Evolutionary conservation across 495 filamentous ascomycete species (phyloP).

Genomic region (Penicillium psychrofluorescens): DNA sequence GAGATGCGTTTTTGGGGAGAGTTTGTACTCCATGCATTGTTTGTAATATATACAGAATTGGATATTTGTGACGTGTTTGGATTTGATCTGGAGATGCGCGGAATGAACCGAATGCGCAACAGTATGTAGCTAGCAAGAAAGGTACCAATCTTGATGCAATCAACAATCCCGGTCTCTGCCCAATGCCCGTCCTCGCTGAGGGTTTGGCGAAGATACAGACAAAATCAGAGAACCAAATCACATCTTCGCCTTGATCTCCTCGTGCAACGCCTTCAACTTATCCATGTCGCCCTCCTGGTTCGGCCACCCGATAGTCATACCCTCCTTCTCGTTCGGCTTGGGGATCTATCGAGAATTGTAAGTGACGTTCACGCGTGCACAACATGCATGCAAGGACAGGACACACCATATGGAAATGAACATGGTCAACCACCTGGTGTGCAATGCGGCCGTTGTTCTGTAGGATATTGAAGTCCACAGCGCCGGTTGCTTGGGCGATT

Average conservation of each 20-base stretch:
- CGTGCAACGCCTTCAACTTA: conserved; percentile 67
- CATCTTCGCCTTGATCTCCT: conserved; percentile 86
- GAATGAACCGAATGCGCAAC: too few species aligned
- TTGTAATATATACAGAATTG: background rate
- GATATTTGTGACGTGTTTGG: background rate
- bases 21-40: background rate
- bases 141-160: too few species aligned
- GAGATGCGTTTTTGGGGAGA: background rate
- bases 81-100: too few species aligned
- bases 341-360: conserved; percentile 58
- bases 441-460: conserved; percentile 94
- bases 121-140: too few species aligned
- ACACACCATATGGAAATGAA: conserved; percentile 88
- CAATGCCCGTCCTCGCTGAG: too few species aligned
- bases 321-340: conserved; percentile 82
- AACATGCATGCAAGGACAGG: too few species aligned
- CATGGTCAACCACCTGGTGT: conserved; percentile 94
- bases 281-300: conserved; percentile 72
- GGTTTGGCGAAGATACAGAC: background rate
- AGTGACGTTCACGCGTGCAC: too few species aligned
- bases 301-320: conserved; percentile 77
- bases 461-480: conserved; percentile 81
- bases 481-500: conserved; percentile 68
- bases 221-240: conserved; percentile 30
- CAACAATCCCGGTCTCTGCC: background rate